Conservation (phyloP, 345 rosid genomes). For the Salix brachista region DNA sequence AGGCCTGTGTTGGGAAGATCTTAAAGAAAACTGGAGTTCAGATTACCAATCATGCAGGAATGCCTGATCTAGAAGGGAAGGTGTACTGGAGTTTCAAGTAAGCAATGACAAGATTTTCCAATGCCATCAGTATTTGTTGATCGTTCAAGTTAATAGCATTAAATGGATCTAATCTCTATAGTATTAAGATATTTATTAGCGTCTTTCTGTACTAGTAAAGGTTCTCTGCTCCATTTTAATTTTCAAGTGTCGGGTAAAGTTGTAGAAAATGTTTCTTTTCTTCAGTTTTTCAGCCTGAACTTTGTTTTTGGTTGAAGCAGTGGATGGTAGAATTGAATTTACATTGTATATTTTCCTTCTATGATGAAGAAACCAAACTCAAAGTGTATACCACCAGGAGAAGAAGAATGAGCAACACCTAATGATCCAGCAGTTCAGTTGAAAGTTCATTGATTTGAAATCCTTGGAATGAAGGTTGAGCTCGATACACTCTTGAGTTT, state of each 20-base stretch:
- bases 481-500: not conserved
- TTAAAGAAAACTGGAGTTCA: conserved; percentile 84
- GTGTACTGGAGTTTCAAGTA: conserved; percentile 89
- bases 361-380: not conserved
- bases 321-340: too few relatives aligned
- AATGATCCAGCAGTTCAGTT: not conserved
- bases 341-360: too few relatives aligned
- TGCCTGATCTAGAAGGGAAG: conserved; percentile 72
- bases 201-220: not conserved
- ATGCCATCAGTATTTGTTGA: conserved; percentile 6
- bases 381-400: not conserved
- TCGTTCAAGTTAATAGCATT: not conserved
- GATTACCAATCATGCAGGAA: conserved; percentile 86
- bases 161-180: not conserved
- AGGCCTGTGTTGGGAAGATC: conserved; percentile 66
- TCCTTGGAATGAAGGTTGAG: not conserved
- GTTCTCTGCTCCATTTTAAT: not conserved
- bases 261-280: not conserved
- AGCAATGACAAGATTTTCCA: conserved; percentile 28
- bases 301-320: too few relatives aligned
- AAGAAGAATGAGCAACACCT: not conserved
- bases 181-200: not conserved
- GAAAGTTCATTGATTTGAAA: too few relatives aligned
- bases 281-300: too few relatives aligned
- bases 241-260: not conserved